Evolutionary conservation across 805 yeast genomes (phyloP).

Genomic region (Teunomyces gatunensis): DNA sequence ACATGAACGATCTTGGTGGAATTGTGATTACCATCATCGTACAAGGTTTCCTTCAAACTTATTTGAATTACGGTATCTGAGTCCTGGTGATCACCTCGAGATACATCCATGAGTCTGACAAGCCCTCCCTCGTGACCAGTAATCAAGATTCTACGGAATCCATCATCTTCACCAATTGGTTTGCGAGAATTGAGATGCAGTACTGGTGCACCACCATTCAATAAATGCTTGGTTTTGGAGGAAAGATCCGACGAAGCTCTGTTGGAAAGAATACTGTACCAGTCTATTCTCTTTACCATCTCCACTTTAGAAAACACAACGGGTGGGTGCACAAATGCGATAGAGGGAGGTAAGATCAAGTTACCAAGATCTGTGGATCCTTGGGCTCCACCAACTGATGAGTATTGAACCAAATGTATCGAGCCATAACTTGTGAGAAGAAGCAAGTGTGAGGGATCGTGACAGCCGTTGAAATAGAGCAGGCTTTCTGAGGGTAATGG

Average conservation of each 20-base stretch:
- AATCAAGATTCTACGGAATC: constrained; percentile 52
- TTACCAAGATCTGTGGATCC: constrained; percentile 22
- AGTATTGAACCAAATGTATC: constrained; percentile 57
- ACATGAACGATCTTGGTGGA: constrained; percentile 52
- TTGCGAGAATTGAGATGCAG: constrained; percentile 19
- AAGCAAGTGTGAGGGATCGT: constrained; percentile 67
- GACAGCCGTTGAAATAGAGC: constrained; percentile 80
- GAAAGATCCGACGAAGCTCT: constrained; percentile 35
- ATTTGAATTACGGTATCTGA: constrained; percentile 32
- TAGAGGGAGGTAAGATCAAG: constrained; percentile 71
- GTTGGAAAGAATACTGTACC: constrained; percentile 70
- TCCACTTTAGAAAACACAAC: constrained; percentile 54
- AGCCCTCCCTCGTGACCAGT: constrained; percentile 88
- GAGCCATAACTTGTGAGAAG: constrained; percentile 63
- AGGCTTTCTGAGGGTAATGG: constrained; percentile 41
- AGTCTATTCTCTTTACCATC: constrained; percentile 57
- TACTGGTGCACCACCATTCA: constrained; percentile 81
- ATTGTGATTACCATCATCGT: constrained; percentile 25
- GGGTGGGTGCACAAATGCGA: constrained; percentile 76
- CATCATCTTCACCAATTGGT: constrained; percentile 34
- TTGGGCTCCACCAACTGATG: constrained; percentile 26
- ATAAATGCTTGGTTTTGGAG: constrained; percentile 43
- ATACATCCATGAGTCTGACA: constrained; percentile 79
- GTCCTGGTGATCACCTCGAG: constrained; percentile 58
- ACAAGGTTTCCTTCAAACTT: constrained; percentile 32